phyloP scores from a whole-genome alignment of 768 basidiomycete species.

The Phlebiopsis gigantea region DNA sequence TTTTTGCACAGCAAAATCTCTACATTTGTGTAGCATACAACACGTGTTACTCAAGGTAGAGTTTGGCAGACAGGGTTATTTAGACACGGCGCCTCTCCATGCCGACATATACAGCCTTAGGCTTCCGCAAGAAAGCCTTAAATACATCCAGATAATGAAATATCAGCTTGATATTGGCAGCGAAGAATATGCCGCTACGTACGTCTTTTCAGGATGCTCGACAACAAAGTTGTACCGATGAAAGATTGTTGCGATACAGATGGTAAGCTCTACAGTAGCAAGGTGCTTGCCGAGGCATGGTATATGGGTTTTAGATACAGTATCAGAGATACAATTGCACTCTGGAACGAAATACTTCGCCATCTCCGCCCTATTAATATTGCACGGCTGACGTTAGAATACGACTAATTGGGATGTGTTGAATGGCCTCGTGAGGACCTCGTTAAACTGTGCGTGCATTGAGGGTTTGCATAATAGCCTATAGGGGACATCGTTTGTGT shows the following conservation, averaged over 20 bases:
- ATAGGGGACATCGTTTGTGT: slow-evolving; percentile 22
- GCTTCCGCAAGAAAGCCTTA: background rate
- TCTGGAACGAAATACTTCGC: slow-evolving; percentile 8
- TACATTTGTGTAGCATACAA: too few relatives aligned
- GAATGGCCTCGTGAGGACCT: slow-evolving; percentile 20
- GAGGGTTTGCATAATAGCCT: slow-evolving; percentile 24
- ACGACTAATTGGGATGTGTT: slow-evolving; percentile 25
- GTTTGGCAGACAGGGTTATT: too few relatives aligned
- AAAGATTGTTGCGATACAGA: slow-evolving; percentile 6
- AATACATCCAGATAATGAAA: background rate
- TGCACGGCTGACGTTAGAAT: slow-evolving; percentile 19
- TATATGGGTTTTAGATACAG: background rate
- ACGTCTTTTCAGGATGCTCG: background rate
- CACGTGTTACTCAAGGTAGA: too few relatives aligned
- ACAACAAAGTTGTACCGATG: slow-evolving; percentile 8
- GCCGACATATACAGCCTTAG: background rate
- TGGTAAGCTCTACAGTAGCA: slow-evolving; percentile 5
- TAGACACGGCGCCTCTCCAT: background rate
- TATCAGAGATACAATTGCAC: background rate
- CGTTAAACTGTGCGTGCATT: slow-evolving; percentile 21
- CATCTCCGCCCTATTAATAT: slow-evolving; percentile 4
- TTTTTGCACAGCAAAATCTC: too few relatives aligned
- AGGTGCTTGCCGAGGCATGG: slow-evolving; percentile 10
- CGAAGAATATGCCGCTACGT: background rate
- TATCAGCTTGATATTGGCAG: background rate